phyloP scores from a whole-genome alignment of 768 basidiomycete species.

The Fomitopsis serialis region DNA sequence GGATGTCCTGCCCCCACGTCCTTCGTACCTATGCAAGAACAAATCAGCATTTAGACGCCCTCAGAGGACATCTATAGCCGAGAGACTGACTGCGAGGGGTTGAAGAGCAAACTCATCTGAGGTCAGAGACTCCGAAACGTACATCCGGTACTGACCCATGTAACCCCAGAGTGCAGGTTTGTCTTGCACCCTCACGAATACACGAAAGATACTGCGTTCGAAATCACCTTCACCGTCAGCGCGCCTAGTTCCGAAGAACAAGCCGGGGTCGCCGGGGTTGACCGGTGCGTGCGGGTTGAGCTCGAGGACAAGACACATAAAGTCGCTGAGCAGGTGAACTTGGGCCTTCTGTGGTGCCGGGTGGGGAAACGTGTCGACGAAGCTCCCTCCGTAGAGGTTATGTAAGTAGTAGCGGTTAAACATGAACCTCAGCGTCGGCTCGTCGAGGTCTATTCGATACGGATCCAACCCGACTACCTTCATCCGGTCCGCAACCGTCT shows the following conservation, averaged over 20 bases:
- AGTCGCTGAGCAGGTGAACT: constrained; percentile 7
- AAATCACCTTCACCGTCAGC: not conserved
- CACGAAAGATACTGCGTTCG: not conserved
- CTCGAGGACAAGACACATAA: constrained; percentile 3
- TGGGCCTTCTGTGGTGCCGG: not conserved
- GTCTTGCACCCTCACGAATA: constrained; percentile 5
- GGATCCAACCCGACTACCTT: not conserved
- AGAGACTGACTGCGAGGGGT: not conserved
- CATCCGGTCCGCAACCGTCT: constrained; percentile 5
- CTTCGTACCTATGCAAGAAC: not conserved
- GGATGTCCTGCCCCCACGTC: constrained; percentile 5
- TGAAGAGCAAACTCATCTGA: constrained; percentile 1
- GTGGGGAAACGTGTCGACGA: constrained; percentile 3
- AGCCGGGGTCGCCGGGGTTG: constrained; percentile 6
- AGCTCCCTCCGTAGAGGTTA: constrained; percentile 9
- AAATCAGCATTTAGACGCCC: no score
- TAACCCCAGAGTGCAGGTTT: constrained; percentile 5
- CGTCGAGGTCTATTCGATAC: constrained; percentile 9
- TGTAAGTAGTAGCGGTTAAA: constrained; percentile 5
- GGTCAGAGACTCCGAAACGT: constrained; percentile 1
- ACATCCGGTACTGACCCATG: constrained; percentile 6
- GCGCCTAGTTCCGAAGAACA: not conserved
- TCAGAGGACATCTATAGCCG: no score
- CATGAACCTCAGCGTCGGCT: not conserved
- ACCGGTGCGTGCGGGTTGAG: constrained; percentile 12